A percentile compares a stretch with the other conserved stretches of the same genome.
Evolutionary conservation across 805 yeast genomes (phyloP).

Genomic region (Tetrapisispora fleetii): DNA sequence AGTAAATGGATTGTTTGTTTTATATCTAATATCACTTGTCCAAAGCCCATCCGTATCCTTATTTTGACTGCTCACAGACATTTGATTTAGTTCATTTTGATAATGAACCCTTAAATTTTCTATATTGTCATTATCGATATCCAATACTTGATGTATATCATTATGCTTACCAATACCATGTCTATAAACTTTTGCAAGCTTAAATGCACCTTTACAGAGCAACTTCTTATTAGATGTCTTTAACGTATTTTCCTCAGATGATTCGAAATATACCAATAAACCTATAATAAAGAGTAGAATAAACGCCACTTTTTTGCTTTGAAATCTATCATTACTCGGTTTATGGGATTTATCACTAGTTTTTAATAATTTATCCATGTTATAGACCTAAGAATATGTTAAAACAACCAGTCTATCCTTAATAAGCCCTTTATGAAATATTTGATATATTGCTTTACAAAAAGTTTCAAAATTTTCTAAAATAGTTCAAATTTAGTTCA

Average conservation of each 20-base stretch:
- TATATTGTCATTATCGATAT: conserved; percentile 11
- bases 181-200: conserved; percentile 7
- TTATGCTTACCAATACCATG: conserved; percentile 15
- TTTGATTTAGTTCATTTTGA: neutral
- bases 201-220: neutral
- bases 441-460: too few species aligned
- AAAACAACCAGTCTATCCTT: too few species aligned
- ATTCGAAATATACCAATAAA: neutral
- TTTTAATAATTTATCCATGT: too few species aligned
- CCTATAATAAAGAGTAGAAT: neutral
- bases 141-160: conserved; percentile 13
- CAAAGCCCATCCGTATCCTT: conserved; percentile 12
- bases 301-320: neutral
- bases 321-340: neutral
- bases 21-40: conserved; percentile 11
- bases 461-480: too few species aligned
- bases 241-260: neutral
- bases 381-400: too few species aligned
- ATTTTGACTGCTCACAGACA: conserved; percentile 1
- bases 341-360: too few species aligned
- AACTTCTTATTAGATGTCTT: neutral
- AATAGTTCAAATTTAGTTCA: too few species aligned
- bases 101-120: conserved; percentile 12
- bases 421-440: too few species aligned
- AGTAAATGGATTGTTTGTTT: conserved; percentile 20